Evolutionary conservation across 1,139 yeast species (phyloP).

Genomic region (Yamadazyma kanchanaburiensis): DNA sequence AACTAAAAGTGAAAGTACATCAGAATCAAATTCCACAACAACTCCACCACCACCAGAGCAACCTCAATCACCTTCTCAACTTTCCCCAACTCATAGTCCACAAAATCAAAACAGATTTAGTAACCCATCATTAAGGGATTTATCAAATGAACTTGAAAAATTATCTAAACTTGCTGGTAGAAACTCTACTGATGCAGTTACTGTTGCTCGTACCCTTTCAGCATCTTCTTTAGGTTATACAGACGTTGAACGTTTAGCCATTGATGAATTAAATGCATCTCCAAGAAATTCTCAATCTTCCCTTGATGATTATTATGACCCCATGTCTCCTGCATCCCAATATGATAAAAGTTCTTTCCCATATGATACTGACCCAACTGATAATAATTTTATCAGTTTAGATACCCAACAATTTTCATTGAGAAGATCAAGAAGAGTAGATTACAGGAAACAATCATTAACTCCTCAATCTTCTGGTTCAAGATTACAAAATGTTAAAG

Average conservation of each 20-base stretch:
- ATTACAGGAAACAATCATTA: slow-evolving; percentile 28
- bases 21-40: not conserved
- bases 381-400: slow-evolving; percentile 6
- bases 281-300: slow-evolving; percentile 10
- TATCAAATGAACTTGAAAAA: slow-evolving; percentile 64
- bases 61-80: slow-evolving; percentile 5
- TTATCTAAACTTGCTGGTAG: slow-evolving; percentile 69
- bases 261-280: slow-evolving; percentile 32
- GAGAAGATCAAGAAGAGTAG: slow-evolving; percentile 40
- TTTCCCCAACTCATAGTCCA: slow-evolving; percentile 1
- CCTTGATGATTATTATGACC: slow-evolving; percentile 13
- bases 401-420: slow-evolving; percentile 29
- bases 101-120: slow-evolving; percentile 20
- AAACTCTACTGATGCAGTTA: slow-evolving; percentile 70
- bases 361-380: slow-evolving; percentile 10
- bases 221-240: slow-evolving; percentile 58
- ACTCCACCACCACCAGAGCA: slow-evolving; percentile 6
- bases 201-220: slow-evolving; percentile 68
- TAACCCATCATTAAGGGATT: slow-evolving; percentile 62
- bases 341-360: slow-evolving; percentile 11
- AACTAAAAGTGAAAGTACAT: slow-evolving; percentile 1
- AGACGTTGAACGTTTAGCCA: slow-evolving; percentile 46
- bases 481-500: slow-evolving; percentile 24
- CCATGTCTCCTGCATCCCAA: slow-evolving; percentile 15
- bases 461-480: slow-evolving; percentile 18